Evolutionary conservation across 176 grass and related monocot genomes (phyloP), one percentile per base, ranked within the genome.

Genomic region (Bothriochloa decipiens): DNA sequence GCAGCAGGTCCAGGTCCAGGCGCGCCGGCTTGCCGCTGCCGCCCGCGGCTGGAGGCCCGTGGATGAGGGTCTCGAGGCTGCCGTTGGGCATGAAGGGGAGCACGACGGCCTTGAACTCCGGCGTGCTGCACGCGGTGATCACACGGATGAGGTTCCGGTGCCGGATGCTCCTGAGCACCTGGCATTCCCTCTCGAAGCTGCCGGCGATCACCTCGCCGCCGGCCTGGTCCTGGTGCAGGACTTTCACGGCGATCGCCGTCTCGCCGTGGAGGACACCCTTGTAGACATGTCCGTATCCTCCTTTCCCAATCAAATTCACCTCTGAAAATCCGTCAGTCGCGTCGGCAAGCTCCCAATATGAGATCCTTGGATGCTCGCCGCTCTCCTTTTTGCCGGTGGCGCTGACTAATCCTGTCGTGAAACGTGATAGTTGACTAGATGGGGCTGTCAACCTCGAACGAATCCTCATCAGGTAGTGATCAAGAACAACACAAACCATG

Each of bases 71-170:
- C 7, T 96, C 93, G 23, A 96, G 70, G 83, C 88, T 95, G 63
- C 93, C 93, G 69, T 92, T 95, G 12, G 86, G 83, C 90, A 95
- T 95, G 82, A 96, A 87, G 32, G 93, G 91, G 29, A 96, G 93
- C 52, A 96, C 88, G 70, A 92, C 61, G 3, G 93, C 93, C 88
- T 95, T 96, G 81, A 96, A 96, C 6, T 92, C 90, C 33, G 91
- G 91, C 70, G 70, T 85, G 86, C 91, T 92, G 86, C 93, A 96
- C 9, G 88, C 87, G 26, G 93, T 96, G 49, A 96, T 85, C 12
- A 96, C 93, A 3, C 91, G 91, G 76, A 96, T 91, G 16, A 96
- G 76, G 72, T 96, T 96, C 71, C 93, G 81, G 86, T 96, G 93
- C 66, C 88, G 87, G 15, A 87, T 91, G 68, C 88, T 91, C 86